These are phyloP conservation scores for Penicillium subrubescens DNA, from an alignment of 495 filamentous ascomycete species.

Conservation along the genomic window DNA sequence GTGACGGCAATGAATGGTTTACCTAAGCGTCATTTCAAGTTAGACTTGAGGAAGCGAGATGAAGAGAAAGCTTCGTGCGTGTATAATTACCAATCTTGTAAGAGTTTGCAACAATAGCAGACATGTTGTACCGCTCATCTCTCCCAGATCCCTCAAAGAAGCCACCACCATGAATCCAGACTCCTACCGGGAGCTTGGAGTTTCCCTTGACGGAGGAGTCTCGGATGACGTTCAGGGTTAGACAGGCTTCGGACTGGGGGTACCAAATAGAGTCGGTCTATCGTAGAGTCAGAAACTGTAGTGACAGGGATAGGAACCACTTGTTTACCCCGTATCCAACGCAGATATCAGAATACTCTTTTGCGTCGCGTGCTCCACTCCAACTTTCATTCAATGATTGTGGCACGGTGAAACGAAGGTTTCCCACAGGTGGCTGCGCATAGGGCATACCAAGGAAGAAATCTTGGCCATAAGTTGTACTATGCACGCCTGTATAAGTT, in stretches of 20 bases:
- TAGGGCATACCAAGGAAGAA: conserved; percentile 53
- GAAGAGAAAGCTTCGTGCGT: not conserved
- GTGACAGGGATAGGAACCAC: not conserved
- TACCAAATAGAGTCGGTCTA: conserved; percentile 49
- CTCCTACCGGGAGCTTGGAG: conserved; percentile 46
- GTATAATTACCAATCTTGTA: conserved; percentile 43
- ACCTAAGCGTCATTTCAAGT: conserved; percentile 6
- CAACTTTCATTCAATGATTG: conserved; percentile 48
- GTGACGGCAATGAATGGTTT: conserved; percentile 63
- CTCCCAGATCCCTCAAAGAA: conserved; percentile 51
- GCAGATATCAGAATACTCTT: conserved; percentile 53
- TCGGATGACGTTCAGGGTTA: conserved; percentile 57
- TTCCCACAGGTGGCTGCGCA: conserved; percentile 45
- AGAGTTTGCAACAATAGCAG: conserved; percentile 52
- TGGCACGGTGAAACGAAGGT: conserved; percentile 51
- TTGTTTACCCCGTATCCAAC: conserved; percentile 44
- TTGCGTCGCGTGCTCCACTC: conserved; percentile 40
- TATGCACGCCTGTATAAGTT: conserved; percentile 41
- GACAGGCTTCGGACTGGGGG: conserved; percentile 53
- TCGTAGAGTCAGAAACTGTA: not conserved
- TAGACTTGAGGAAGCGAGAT: not conserved
- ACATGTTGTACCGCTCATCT: conserved; percentile 57
- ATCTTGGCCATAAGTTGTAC: conserved; percentile 42
- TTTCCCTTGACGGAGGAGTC: conserved; percentile 36
- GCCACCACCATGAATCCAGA: conserved; percentile 66